Evolutionary conservation across 177 flowering plant species (phyloP).

Genomic region (Tripterygium wilfordii): DNA sequence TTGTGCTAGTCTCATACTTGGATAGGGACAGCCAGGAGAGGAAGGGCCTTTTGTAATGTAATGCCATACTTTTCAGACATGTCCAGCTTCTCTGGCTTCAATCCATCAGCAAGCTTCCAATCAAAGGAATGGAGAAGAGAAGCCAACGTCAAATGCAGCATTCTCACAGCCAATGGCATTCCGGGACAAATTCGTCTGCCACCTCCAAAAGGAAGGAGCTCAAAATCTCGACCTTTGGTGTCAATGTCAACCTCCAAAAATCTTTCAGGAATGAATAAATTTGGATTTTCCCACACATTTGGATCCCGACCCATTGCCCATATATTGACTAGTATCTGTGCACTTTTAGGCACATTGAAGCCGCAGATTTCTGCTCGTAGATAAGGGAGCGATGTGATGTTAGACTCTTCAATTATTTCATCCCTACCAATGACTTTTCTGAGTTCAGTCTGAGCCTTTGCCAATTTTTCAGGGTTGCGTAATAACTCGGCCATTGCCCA

Average conservation of each 20-base stretch:
- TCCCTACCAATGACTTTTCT: conserved; percentile 2
- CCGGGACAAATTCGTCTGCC: conserved; percentile 23
- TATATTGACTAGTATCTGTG: too few species aligned
- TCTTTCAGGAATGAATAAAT: too few species aligned
- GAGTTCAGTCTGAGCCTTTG: conserved; percentile 10
- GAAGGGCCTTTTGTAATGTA: conserved; percentile 9
- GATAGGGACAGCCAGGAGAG: background rate
- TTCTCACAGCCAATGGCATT: conserved; percentile 12
- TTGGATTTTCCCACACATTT: too few species aligned
- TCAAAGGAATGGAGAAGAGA: conserved; percentile 14
- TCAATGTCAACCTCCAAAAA: too few species aligned
- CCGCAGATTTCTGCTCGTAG: conserved; percentile 15
- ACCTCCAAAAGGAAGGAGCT: too few species aligned
- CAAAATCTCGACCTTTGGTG: too few species aligned
- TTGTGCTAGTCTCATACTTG: background rate
- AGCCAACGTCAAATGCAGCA: conserved; percentile 13
- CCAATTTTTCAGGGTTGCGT: conserved; percentile 8
- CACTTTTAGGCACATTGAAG: too few species aligned
- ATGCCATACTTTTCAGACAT: conserved; percentile 16
- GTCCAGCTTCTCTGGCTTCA: conserved; percentile 8
- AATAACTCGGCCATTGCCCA: conserved; percentile 25
- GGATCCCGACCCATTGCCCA: too few species aligned
- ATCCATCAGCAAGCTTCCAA: conserved; percentile 15
- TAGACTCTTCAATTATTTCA: conserved; percentile 8
- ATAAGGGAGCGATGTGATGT: conserved; percentile 12